Evolutionary conservation across 2,329 filamentous ascomycete genomes (phyloP).

Genomic region (Colletotrichum falcatum): DNA sequence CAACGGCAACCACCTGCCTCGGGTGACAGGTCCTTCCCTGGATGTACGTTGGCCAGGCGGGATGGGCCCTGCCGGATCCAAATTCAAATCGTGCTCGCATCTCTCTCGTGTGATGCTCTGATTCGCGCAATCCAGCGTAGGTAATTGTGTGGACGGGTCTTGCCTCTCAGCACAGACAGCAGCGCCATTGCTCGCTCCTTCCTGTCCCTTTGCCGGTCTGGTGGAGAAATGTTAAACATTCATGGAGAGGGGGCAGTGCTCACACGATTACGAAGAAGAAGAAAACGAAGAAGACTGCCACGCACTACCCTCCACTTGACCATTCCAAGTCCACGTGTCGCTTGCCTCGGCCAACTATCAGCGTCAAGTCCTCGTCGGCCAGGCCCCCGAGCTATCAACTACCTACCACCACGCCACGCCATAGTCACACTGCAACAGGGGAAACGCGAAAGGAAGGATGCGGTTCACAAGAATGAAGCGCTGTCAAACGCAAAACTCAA

Average conservation of each 20-base stretch:
- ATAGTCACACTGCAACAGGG: not conserved
- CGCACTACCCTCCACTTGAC: not conserved
- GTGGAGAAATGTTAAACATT: not conserved
- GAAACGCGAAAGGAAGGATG: slow-evolving; percentile 8
- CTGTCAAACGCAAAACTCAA: slow-evolving; percentile 20
- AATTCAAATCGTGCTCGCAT: slow-evolving; percentile 28
- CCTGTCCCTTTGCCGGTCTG: not conserved
- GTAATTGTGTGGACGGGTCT: not conserved
- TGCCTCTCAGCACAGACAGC: not conserved
- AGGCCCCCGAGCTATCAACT: not conserved
- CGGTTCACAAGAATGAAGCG: slow-evolving; percentile 19
- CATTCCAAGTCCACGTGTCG: not conserved
- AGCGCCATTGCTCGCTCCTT: not conserved
- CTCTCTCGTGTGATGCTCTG: slow-evolving; percentile 5
- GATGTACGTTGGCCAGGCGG: slow-evolving; percentile 5
- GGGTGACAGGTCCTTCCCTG: slow-evolving; percentile 29
- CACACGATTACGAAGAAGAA: not conserved
- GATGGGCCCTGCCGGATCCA: slow-evolving; percentile 30
- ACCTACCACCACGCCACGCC: not conserved
- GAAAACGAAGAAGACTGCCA: not conserved
- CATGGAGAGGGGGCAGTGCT: not conserved
- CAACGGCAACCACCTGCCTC: slow-evolving; percentile 10
- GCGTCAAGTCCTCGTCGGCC: not conserved
- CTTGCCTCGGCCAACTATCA: not conserved
- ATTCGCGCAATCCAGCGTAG: slow-evolving; percentile 10